Base-by-base conservation (phyloP, 768 basidiomycete genomes). In the Imleria badia region DNA sequence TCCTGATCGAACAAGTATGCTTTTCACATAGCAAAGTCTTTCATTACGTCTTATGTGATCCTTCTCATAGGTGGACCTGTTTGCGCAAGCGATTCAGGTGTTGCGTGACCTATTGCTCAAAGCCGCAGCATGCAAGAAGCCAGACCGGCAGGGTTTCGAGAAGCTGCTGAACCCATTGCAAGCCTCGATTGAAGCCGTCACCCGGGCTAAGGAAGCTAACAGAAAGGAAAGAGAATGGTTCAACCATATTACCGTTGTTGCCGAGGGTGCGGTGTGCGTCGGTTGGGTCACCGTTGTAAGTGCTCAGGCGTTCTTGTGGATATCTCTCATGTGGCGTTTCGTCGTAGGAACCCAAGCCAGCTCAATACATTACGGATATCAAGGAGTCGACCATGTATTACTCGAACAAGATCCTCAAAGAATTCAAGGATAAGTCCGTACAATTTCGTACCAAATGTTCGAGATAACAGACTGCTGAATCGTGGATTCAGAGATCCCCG, bases 321-420 rank as follows among this genome's bases (percentile, higher is more conserved):
- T 38, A n/a, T 43, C 42, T 20, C n/a, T 42, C 39, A 45, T 26
- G 9, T 30, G 12, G 49, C 19, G 8, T 42, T 19, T 50, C 23
- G 33, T 23, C 38, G 40, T 56, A 81, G 78, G 77, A 91, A 75
- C 81, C 84, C 8, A 92, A 90, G 66, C 96, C 96, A 1, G 91
- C 80, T 6, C 82, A 88, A 23, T 87, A 81, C 59, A 77, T 98
- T n/a, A 76, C 72, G 17, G 91, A 94, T 45, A 81, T 89, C 71
- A 95, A 90, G 72, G 94, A 98, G 23, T 83, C 90, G 5, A 82
- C 87, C 12, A 79, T 83, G 65, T 99, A 92, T 74, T 98, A 93
- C 69, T 86, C 86, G 2, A 92, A 97, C 72, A 84, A 86, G 54
- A 81, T 98, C 43, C 86, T 94, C 72, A 92, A 94, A 71, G 92